phyloP scores from a whole-genome alignment of 306 rosid genomes.

The Lablab purpureus region DNA sequence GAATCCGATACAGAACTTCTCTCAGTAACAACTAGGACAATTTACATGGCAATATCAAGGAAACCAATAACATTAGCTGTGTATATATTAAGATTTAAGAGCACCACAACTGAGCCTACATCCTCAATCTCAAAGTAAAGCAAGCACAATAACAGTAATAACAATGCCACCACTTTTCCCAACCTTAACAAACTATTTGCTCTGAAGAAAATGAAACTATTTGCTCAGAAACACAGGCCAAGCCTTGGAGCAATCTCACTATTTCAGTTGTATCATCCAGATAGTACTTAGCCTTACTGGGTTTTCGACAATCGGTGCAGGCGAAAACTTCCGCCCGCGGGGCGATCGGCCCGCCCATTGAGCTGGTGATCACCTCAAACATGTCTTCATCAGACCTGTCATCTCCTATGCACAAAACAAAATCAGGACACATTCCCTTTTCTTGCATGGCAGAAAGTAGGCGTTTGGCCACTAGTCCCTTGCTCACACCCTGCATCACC shows the following conservation, averaged over 20 bases:
- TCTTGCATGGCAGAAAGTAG: slow-evolving; percentile 67
- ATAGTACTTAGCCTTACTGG: slow-evolving; percentile 58
- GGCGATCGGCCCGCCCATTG: slow-evolving; percentile 34
- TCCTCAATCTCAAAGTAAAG: slow-evolving; percentile 32
- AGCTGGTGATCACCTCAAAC: slow-evolving; percentile 64
- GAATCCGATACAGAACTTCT: slow-evolving; percentile 41
- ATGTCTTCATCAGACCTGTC: slow-evolving; percentile 93
- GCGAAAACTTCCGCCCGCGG: slow-evolving; percentile 51
- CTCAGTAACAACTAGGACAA: slow-evolving; percentile 45
- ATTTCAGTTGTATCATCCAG: slow-evolving; percentile 62
- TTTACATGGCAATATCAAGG: slow-evolving; percentile 47
- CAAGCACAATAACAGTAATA: slow-evolving; percentile 12
- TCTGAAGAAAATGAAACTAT: slow-evolving; percentile 56
- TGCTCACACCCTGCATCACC: slow-evolving; percentile 76
- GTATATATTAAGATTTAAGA: slow-evolving; percentile 20
- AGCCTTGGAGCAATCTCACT: slow-evolving; percentile 74
- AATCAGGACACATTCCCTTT: slow-evolving; percentile 71
- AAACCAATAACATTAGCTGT: slow-evolving; percentile 25
- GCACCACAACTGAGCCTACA: slow-evolving; percentile 42
- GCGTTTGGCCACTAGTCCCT: slow-evolving; percentile 79
- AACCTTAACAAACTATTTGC: slow-evolving; percentile 43
- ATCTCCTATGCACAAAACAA: slow-evolving; percentile 88
- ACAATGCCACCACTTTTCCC: not conserved
- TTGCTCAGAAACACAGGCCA: slow-evolving; percentile 74
- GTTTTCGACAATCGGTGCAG: slow-evolving; percentile 52